These are phyloP conservation scores for Phytopythium chamaehyphon DNA, from an alignment of 352 stramenopile species.

Conservation along the genomic window DNA sequence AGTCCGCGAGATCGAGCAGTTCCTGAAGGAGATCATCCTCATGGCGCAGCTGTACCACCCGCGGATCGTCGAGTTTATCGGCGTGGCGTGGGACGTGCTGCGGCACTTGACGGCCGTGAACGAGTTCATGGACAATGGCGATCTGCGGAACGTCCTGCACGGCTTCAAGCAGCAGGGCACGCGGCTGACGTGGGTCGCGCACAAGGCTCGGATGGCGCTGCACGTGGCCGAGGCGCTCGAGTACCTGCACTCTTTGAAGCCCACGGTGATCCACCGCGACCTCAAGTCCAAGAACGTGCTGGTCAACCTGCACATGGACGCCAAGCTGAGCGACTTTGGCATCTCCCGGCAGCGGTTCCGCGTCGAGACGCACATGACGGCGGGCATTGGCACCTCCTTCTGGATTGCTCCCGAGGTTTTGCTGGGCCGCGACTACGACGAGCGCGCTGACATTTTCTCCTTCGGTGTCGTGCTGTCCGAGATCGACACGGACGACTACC, in stretches of 20 bases:
- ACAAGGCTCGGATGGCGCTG: conserved; percentile 38
- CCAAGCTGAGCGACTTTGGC: conserved; percentile 71
- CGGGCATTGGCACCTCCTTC: conserved; percentile 28
- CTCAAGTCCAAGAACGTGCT: conserved; percentile 54
- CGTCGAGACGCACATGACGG: conserved; percentile 36
- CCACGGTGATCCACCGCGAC: conserved; percentile 41
- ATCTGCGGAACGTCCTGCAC: conserved; percentile 36
- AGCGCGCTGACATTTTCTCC: conserved; percentile 35
- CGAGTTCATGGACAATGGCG: conserved; percentile 47
- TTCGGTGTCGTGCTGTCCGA: conserved; percentile 37
- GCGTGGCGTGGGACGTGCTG: conserved; percentile 35
- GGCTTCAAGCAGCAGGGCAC: conserved; percentile 25
- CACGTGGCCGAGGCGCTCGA: conserved; percentile 39
- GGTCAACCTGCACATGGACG: conserved; percentile 43
- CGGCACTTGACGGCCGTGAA: conserved; percentile 35
- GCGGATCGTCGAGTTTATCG: conserved; percentile 39
- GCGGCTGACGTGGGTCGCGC: conserved; percentile 23
- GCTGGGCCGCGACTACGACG: conserved; percentile 28
- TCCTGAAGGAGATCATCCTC: conserved; percentile 37
- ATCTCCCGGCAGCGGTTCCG: conserved; percentile 30
- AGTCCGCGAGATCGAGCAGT: conserved; percentile 26
- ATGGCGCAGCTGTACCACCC: conserved; percentile 36
- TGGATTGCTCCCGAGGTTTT: conserved; percentile 34
- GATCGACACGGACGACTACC: conserved; percentile 37
- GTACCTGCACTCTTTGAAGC: conserved; percentile 38